These are phyloP conservation scores for Wickerhamiella sorbophila DNA, from an alignment of 805 yeast species.

Conservation along the genomic window DNA sequence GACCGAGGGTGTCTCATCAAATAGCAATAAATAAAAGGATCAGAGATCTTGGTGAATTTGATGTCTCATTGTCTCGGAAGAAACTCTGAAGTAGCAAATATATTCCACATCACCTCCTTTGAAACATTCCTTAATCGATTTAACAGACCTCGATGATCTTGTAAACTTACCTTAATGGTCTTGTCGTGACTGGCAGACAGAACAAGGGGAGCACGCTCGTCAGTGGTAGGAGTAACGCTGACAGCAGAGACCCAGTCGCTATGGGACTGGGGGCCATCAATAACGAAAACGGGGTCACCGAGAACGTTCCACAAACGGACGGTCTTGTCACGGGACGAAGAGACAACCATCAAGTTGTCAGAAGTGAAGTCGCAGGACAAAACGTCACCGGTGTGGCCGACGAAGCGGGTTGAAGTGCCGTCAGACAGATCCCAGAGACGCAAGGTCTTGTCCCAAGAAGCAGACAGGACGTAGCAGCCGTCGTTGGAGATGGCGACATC, in stretches of 20 bases:
- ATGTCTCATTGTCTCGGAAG: constrained; percentile 81
- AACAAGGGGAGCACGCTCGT: constrained; percentile 40
- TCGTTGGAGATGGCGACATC: constrained; percentile 96
- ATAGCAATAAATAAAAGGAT: constrained; percentile 25
- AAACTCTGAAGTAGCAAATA: constrained; percentile 99
- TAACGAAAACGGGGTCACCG: constrained; percentile 92
- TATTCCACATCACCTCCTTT: constrained; percentile 54
- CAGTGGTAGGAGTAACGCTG: constrained; percentile 83
- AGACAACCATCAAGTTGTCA: constrained; percentile 94
- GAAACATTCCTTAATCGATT: no score
- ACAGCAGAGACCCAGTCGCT: constrained; percentile 98
- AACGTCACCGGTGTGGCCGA: constrained; percentile 96
- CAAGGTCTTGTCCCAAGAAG: constrained; percentile 98
- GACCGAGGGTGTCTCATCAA: not conserved
- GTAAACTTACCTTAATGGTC: constrained; percentile 93
- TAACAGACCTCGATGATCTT: constrained; percentile 6
- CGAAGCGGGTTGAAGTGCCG: constrained; percentile 91
- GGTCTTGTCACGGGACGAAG: constrained; percentile 98
- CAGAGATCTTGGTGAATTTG: constrained; percentile 98
- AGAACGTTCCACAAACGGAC: constrained; percentile 98
- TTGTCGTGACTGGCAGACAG: constrained; percentile 99
- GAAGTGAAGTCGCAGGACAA: constrained; percentile 91
- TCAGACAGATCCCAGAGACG: constrained; percentile 95
- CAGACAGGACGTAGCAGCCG: constrained; percentile 94
- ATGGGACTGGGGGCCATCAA: constrained; percentile 61